Evolutionary conservation across 1,139 yeast genomes (phyloP).

Genomic region (Nakaseomyces kungkrabaensis): DNA sequence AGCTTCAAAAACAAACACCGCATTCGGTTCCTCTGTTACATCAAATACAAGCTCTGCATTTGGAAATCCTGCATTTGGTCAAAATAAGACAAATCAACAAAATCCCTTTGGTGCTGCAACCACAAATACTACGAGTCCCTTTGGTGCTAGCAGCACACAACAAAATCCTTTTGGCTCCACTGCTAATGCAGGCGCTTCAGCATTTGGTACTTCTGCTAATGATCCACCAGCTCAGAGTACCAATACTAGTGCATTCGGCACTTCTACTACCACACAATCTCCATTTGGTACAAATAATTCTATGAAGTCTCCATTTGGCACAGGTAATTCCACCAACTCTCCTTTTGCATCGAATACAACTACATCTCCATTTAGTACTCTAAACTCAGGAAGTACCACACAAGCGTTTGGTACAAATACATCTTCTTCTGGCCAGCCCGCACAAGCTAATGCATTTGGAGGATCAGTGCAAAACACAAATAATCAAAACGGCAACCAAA

Average conservation of each 20-base stretch:
- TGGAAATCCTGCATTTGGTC: conserved; percentile 12
- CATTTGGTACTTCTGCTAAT: too few species aligned
- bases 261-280: not conserved
- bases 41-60: conserved; percentile 4
- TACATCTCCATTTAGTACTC: not conserved
- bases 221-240: not conserved
- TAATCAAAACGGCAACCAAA: conserved; percentile 4
- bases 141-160: not conserved
- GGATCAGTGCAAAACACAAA: conserved; percentile 4
- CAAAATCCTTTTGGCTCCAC: not conserved
- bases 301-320: not conserved
- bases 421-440: not conserved
- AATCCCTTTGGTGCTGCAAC: conserved; percentile 3
- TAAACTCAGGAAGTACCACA: not conserved
- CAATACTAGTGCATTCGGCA: not conserved
- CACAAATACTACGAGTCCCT: not conserved
- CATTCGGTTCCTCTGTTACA: conserved; percentile 7
- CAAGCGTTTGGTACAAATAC: not conserved
- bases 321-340: not conserved
- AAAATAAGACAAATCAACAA: not conserved
- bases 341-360: conserved; percentile 2
- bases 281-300: not conserved
- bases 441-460: conserved; percentile 1
- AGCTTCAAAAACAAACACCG: not conserved
- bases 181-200: too few species aligned